Base-by-base conservation (phyloP, 371 early-diverging fungal genomes). In the Ordospora pajunii region DNA sequence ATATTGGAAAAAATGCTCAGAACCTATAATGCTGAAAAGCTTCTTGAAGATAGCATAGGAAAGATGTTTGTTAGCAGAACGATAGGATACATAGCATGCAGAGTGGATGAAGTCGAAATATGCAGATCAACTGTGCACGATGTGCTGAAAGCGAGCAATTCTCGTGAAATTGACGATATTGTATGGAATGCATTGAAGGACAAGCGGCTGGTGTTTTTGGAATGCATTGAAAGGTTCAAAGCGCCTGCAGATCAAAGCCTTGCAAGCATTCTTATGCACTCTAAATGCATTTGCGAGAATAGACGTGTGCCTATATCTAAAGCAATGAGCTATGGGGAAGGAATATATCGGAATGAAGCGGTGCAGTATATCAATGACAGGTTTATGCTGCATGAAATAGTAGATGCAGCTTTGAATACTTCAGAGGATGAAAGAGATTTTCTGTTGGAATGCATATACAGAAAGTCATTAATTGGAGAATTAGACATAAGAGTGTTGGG, bases 401-500 rank as follows among this genome's bases (percentile, higher is more conserved):
- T 53, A 19, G 44, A 32, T 37, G 27, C 21, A 1, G 10, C 53
- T 17, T 9, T 42, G 11, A 69, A 53, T 2, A 50, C 49, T 19
- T 27, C 32, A 25, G 52, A 42, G 5, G 70, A 70, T 54, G 70
- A 70, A 25, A 40, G 70, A 53, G 12, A 8, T 1, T 10, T 58
- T 27, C 14, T 53, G 19, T 53, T 25, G 23, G 42, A 40, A 32
- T 40, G 42, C 12, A 68, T 44, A 6, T 50, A 49, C 25, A 49
- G 48, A 37, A 69, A 53, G 40, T 25, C 53, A 8, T 4, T 46
- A 1, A 5, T 25, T 4, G 49, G 23, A 5, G 45, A 66, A 45
- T 46, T 66, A 23, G 70, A 69, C 23, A n/a, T 51, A n/a, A 69
- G 53, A 19, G 44, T 69, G 19, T 51, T 69, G 49, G 37, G 51